Evolutionary conservation across 768 basidiomycete genomes (phyloP).

Genomic region (Coprinopsis strossmayeri): DNA sequence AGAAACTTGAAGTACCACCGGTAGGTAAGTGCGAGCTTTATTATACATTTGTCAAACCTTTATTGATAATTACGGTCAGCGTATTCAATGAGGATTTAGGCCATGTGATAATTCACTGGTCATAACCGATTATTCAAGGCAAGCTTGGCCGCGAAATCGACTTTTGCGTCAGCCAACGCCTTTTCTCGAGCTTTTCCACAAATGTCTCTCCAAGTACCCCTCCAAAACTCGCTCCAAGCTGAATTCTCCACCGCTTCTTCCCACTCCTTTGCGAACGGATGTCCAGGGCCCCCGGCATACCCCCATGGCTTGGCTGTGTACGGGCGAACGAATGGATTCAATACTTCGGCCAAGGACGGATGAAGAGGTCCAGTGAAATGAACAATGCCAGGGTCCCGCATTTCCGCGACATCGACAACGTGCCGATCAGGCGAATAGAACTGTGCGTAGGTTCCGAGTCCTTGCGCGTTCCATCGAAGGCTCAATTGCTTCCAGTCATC

Average conservation of each 20-base stretch:
- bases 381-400: constrained; percentile 39
- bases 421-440: constrained; percentile 28
- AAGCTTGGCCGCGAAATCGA: too few species aligned
- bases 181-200: too few species aligned
- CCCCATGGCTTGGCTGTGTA: constrained; percentile 54
- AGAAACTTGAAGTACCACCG: too few species aligned
- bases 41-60: too few species aligned
- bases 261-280: constrained; percentile 45
- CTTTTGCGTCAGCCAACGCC: too few species aligned
- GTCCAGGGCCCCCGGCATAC: constrained; percentile 43
- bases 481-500: constrained; percentile 32
- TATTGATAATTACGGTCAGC: too few species aligned
- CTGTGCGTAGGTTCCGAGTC: constrained; percentile 46
- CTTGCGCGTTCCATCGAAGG: constrained; percentile 50
- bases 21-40: too few species aligned
- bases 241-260: constrained; percentile 37
- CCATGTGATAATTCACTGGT: too few species aligned
- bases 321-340: constrained; percentile 49
- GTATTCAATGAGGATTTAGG: too few species aligned
- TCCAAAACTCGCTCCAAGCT: too few species aligned
- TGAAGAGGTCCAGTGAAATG: constrained; percentile 56
- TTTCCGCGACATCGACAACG: constrained; percentile 23
- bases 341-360: constrained; percentile 34
- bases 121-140: too few species aligned
- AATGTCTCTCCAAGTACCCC: too few species aligned